Conservation (phyloP, 2,329 filamentous ascomycete species). For the Aspergillus sergii region DNA sequence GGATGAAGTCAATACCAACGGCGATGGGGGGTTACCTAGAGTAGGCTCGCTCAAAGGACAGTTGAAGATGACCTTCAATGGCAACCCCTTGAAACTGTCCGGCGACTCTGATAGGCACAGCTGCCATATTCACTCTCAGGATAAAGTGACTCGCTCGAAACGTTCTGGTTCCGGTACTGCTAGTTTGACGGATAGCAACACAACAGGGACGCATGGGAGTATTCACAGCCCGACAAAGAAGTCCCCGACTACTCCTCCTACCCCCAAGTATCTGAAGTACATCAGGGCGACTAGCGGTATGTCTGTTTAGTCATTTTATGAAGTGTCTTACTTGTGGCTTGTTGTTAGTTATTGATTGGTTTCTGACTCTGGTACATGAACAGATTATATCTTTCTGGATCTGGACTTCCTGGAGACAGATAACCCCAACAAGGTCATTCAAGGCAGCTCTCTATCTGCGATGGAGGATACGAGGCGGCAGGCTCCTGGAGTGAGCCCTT, state of each 20-base stretch:
- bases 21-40: not conserved
- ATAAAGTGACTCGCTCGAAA: not conserved
- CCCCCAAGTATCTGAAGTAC: slow-evolving; percentile 9
- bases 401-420: slow-evolving; percentile 8
- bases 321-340: too few species aligned
- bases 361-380: not conserved
- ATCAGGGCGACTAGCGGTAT: slow-evolving; percentile 13
- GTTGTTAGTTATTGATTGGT: not conserved
- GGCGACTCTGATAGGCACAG: slow-evolving; percentile 1
- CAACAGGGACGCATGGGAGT: not conserved
- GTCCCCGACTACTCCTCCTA: not conserved
- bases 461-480: not conserved
- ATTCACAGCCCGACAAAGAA: slow-evolving; percentile 5
- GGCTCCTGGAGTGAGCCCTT: not conserved
- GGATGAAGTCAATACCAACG: not conserved
- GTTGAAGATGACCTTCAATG: slow-evolving; percentile 8
- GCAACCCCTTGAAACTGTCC: slow-evolving; percentile 2
- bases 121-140: slow-evolving; percentile 6
- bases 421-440: too few species aligned
- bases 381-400: slow-evolving; percentile 19
- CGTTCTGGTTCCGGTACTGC: slow-evolving; percentile 8
- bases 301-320: not conserved
- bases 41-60: not conserved
- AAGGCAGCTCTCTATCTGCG: not conserved
- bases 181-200: not conserved